Conservation (phyloP, 169 alveolate genomes). For the Plasmodium chabaudi region DNA sequence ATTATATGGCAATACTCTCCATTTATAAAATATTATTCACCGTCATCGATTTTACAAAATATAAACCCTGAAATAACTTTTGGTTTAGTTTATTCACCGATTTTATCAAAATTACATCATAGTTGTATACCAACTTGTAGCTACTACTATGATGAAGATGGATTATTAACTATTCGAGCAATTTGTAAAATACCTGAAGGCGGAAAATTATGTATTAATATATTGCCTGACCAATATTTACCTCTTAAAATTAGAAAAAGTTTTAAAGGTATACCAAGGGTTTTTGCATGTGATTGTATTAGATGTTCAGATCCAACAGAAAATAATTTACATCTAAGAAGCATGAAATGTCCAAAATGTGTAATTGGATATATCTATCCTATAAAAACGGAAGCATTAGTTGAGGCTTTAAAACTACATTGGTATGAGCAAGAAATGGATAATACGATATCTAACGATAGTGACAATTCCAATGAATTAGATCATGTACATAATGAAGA, state of each 20-base stretch:
- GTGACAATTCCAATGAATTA: not conserved
- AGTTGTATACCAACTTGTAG: conserved; percentile 90
- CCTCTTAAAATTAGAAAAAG: conserved; percentile 86
- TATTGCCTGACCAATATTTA: conserved; percentile 86
- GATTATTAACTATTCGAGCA: conserved; percentile 87
- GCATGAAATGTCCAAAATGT: conserved; percentile 85
- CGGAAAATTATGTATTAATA: conserved; percentile 84
- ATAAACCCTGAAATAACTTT: conserved; percentile 82
- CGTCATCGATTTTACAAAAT: conserved; percentile 83
- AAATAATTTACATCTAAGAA: conserved; percentile 81
- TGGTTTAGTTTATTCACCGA: conserved; percentile 84
- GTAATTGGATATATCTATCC: conserved; percentile 83
- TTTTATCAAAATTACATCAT: conserved; percentile 84
- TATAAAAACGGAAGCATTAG: conserved; percentile 33
- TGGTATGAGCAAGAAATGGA: conserved; percentile 31
- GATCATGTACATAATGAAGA: not conserved
- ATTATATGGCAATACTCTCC: conserved; percentile 87
- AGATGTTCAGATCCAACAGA: conserved; percentile 86
- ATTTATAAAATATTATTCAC: conserved; percentile 81
- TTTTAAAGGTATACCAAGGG: conserved; percentile 66
- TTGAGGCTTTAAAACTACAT: conserved; percentile 73
- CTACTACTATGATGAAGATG: conserved; percentile 83
- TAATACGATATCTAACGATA: not conserved
- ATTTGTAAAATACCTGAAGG: conserved; percentile 88
- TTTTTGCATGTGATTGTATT: conserved; percentile 86